Conservation (phyloP, 2,329 filamentous ascomycete species). For the Aspergillus sp. region DNA sequence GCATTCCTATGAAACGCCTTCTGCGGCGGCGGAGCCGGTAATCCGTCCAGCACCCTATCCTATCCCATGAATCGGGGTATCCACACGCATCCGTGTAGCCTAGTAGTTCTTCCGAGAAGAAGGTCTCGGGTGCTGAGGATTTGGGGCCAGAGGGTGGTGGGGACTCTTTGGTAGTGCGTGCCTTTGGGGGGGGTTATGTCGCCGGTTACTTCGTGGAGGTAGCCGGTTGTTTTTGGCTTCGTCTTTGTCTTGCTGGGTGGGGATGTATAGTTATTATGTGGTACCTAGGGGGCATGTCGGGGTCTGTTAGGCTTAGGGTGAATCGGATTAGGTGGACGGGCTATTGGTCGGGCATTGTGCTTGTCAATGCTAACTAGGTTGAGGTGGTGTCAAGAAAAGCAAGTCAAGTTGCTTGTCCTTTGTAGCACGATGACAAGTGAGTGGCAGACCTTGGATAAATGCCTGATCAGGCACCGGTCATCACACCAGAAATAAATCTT, state of each 20-base stretch:
- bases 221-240: neutral
- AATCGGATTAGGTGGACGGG: constrained; percentile 3
- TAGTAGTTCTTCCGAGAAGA: constrained; percentile 1
- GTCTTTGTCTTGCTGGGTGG: neutral
- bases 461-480: too few relatives aligned
- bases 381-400: too few relatives aligned
- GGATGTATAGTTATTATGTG: constrained; percentile 3
- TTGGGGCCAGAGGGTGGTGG: neutral
- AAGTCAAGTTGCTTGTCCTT: too few relatives aligned
- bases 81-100: constrained; percentile 2
- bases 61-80: constrained; percentile 1
- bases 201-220: constrained; percentile 7
- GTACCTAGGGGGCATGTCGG: constrained; percentile 5
- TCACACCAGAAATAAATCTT: too few relatives aligned
- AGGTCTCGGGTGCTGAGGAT: constrained; percentile 1
- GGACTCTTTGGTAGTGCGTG: constrained; percentile 5
- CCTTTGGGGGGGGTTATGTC: constrained; percentile 4
- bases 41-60: neutral
- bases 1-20: constrained; percentile 8
- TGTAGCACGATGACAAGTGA: too few relatives aligned
- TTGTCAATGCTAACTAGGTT: too few relatives aligned
- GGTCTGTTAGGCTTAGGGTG: constrained; percentile 5
- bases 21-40: constrained; percentile 6
- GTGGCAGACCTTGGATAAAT: too few relatives aligned
- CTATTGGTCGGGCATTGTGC: neutral